These are phyloP conservation scores for Rhexocercosporidium sp. DNA, from an alignment of 2,329 filamentous ascomycete species.

Conservation along the genomic window DNA sequence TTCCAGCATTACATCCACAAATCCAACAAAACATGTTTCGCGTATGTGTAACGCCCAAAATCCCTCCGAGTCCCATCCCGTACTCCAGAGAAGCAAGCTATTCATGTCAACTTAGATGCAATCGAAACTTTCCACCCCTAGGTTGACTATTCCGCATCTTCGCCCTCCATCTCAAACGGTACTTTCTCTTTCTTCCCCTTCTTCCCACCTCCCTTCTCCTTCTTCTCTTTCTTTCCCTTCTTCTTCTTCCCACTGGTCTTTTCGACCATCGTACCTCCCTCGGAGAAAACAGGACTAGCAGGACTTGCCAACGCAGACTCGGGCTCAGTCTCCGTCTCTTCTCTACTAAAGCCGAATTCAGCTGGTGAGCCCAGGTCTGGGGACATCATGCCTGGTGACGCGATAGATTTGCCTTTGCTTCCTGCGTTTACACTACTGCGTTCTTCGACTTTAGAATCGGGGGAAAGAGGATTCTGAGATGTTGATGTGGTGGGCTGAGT, in stretches of 20 bases:
- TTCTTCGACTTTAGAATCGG: not conserved
- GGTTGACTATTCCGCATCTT: constrained; percentile 1
- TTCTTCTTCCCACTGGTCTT: constrained; percentile 11
- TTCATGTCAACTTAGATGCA: not conserved
- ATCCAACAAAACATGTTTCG: not conserved
- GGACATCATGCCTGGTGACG: constrained; percentile 10
- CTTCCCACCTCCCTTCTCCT: constrained; percentile 22
- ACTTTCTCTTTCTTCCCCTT: constrained; percentile 28
- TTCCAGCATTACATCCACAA: not conserved
- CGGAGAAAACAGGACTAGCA: constrained; percentile 7
- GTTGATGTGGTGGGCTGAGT: not conserved
- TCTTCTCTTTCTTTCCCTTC: constrained; percentile 30
- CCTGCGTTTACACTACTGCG: not conserved
- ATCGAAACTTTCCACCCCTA: too few species aligned
- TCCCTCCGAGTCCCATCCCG: too few species aligned
- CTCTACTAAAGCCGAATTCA: not conserved
- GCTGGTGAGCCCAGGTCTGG: not conserved
- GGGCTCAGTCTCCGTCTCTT: constrained; percentile 6
- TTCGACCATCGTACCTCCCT: not conserved
- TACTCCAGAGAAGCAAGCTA: not conserved
- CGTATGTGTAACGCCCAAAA: not conserved
- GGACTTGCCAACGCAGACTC: constrained; percentile 15
- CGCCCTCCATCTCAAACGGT: constrained; percentile 11
- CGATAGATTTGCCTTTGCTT: not conserved
- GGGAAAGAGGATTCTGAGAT: not conserved